Evolutionary conservation across 2,329 filamentous ascomycete genomes (phyloP), one percentile per base, ranked within the genome.

Genomic region (Sporothrix humicola): DNA sequence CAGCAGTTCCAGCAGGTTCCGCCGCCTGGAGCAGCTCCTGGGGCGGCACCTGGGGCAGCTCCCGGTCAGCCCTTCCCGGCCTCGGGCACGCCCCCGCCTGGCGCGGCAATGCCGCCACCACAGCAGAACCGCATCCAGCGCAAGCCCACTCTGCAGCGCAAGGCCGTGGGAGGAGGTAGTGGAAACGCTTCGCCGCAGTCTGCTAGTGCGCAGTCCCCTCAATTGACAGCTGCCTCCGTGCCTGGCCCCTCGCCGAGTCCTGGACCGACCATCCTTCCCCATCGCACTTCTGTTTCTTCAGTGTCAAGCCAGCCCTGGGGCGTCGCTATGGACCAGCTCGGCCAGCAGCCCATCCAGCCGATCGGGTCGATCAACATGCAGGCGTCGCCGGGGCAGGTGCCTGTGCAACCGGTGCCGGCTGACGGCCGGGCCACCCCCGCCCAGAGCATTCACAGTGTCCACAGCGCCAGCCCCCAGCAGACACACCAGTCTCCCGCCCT

Each of bases 241-340:
- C 65, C 23, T 23, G 12, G 3, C 65, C 69, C 69, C 61, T 26
- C 56, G 1, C 48, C 63, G 2, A 48, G 61, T 7, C 52, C 59
- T 13, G 26, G 26, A 8, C 66, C 66, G 1, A 23, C 48, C 8
- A 3, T 20, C 13, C 23, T 37, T 2, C 56, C 73, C 2, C 73
- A 75, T 17, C 72, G 72, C 15, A 26, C 66, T 10, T 75, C 75
- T 3, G 61, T 75, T 1, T 76, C 73, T 42, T 74, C 73, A 0
- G 48, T 70, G 3, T 73, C 71, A 0, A 69, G 69, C 46, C 56
- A 66, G 13, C 15, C 20, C 6, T 50, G 52, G 61, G 52, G 61
- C 3, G 48, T 71, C 15, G 46, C 68, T 9, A 12, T 54, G 23
- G 10, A 63, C 44, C 71, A 66, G 37, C 61, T 44, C 1, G 52